Percentiles rank a stretch among this genome's conserved stretches.
These are phyloP conservation scores for Lachnellula hyalina DNA, from an alignment of 2,329 filamentous ascomycete species.

Conservation along the genomic window DNA sequence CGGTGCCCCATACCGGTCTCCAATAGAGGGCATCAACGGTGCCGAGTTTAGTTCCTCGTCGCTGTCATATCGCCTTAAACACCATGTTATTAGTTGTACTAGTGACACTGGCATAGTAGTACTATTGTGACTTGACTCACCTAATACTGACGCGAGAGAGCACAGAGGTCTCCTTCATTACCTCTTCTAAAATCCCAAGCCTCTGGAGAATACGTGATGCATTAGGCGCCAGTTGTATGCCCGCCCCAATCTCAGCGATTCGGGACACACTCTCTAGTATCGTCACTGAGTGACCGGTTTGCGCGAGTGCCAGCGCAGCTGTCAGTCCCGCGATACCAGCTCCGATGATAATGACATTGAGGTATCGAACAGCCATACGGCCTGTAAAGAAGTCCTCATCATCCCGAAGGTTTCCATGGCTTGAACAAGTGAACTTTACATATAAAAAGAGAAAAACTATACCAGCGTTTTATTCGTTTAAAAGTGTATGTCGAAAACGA, in stretches of 20 bases:
- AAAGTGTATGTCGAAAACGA: no score
- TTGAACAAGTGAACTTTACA: no score
- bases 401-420: no score
- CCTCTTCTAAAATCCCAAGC: conserved; percentile 1
- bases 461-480: no score
- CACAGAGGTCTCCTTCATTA: conserved; percentile 25
- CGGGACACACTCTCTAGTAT: neutral
- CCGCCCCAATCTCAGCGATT: conserved; percentile 1
- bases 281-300: neutral
- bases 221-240: conserved; percentile 2
- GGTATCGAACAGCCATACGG: neutral
- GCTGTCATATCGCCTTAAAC: conserved; percentile 16
- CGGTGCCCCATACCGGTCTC: conserved; percentile 2
- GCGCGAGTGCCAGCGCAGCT: conserved; percentile 25
- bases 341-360: conserved; percentile 7
- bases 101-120: no score
- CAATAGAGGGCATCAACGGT: conserved; percentile 3
- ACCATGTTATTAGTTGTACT: neutral
- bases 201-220: conserved; percentile 10
- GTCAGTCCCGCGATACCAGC: conserved; percentile 5
- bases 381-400: no score
- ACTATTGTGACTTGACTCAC: no score
- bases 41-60: conserved; percentile 4
- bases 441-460: no score
- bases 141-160: conserved; percentile 15